These are phyloP conservation scores for Crithidia thermophila DNA, from an alignment of 208 protist species.

Conservation along the genomic window DNA sequence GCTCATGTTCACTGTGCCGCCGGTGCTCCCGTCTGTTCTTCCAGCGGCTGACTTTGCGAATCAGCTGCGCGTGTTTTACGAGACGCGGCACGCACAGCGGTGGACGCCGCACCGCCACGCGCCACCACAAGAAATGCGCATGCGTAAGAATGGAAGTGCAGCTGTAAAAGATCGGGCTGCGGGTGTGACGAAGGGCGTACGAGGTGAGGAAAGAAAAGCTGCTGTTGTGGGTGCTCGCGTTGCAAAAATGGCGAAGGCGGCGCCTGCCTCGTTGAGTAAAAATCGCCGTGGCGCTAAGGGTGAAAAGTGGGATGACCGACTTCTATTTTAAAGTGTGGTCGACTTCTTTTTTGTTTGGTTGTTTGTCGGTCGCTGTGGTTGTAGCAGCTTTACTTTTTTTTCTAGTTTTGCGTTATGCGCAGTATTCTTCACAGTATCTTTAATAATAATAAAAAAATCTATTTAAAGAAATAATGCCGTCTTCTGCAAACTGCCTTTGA, in stretches of 20 bases:
- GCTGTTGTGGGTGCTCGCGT: no score
- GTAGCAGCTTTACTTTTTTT: no score
- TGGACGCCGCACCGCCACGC: background rate
- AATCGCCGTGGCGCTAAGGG: background rate
- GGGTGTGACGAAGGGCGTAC: no score
- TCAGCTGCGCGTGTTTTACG: conserved; percentile 15
- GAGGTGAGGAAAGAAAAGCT: no score
- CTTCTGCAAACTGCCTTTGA: no score
- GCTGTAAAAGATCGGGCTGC: no score
- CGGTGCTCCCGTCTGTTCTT: conserved; percentile 62
- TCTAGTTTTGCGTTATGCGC: no score
- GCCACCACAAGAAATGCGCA: background rate
- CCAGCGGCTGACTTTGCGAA: conserved; percentile 36
- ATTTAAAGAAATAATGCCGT: no score
- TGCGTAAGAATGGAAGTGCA: no score
- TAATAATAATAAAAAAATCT: no score
- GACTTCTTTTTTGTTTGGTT: background rate
- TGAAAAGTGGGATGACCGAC: background rate
- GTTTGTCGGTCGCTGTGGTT: background rate
- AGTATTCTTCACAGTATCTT: background rate
- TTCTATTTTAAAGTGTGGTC: background rate
- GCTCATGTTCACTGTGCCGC: conserved; percentile 62
- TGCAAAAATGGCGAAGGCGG: background rate
- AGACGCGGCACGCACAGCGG: conserved; percentile 6
- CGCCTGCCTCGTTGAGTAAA: background rate